Conservation (phyloP, 352 stramenopile genomes). For the Pythium aristosporum region DNA sequence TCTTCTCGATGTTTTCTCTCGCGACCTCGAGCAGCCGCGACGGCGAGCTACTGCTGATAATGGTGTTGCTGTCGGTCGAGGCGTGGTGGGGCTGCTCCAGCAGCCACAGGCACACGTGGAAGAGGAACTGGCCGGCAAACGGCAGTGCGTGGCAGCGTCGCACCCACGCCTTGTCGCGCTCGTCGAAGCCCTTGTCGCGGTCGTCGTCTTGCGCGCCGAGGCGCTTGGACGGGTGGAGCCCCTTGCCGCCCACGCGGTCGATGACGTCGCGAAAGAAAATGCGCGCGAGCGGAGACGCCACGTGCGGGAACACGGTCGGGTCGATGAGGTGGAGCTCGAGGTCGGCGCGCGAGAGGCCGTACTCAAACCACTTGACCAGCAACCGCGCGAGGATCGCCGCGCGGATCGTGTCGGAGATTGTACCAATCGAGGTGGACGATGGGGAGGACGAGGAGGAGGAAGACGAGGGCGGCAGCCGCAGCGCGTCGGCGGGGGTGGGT, state of each 20-base stretch:
- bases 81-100: conserved; percentile 31
- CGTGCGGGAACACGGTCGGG: conserved; percentile 50
- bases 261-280: conserved; percentile 82
- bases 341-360: conserved; percentile 47
- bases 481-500: background rate
- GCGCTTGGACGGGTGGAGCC: background rate
- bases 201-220: conserved; percentile 2
- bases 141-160: conserved; percentile 67
- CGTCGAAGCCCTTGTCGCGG: conserved; percentile 45
- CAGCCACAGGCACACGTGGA: conserved; percentile 66
- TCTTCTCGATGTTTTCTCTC: conserved; percentile 75
- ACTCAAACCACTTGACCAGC: conserved; percentile 86
- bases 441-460: background rate
- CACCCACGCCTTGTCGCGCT: conserved; percentile 79
- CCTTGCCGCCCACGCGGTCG: conserved; percentile 40
- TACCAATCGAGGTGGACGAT: background rate
- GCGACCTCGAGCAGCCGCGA: conserved; percentile 53
- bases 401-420: conserved; percentile 29
- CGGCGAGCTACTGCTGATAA: conserved; percentile 2
- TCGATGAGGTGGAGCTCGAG: conserved; percentile 72
- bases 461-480: background rate
- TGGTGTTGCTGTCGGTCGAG: background rate
- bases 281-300: conserved; percentile 56
- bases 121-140: conserved; percentile 81
- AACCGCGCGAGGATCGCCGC: conserved; percentile 75